A percentile compares a stretch with the other conserved stretches of the same genome.
phyloP scores from a whole-genome alignment of 108 stramenopile genomes.

The Epipyxis sp. region DNA sequence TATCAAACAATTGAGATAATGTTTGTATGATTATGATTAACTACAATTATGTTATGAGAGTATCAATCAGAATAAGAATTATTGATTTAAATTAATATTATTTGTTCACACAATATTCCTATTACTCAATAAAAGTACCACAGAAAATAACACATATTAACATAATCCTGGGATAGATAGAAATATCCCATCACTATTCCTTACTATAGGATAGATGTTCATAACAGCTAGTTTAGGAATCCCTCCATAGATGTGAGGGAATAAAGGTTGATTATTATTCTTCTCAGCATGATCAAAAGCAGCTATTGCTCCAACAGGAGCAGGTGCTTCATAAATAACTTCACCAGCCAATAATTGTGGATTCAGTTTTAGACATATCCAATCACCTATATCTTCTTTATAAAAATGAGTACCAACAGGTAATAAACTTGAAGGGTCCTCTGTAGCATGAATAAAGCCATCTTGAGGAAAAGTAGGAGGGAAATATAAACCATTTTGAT shows the following conservation, averaged over 20 bases:
- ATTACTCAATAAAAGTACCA: no score
- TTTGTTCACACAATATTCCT: no score
- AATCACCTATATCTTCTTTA: background rate
- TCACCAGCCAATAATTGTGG: background rate
- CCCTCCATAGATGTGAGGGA: conserved; percentile 33
- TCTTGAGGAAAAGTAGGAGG: conserved; percentile 20
- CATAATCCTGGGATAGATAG: background rate
- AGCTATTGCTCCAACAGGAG: background rate
- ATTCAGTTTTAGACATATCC: conserved; percentile 21
- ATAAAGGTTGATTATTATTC: conserved; percentile 13
- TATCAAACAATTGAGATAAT: no score
- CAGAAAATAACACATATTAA: no score
- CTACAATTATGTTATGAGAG: no score
- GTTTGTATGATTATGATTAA: no score
- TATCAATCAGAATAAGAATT: no score
- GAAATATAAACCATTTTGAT: background rate
- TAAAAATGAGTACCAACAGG: conserved; percentile 24
- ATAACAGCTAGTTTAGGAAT: conserved; percentile 1
- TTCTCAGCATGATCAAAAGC: background rate
- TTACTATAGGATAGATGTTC: background rate
- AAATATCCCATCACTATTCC: background rate
- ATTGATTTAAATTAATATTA: no score
- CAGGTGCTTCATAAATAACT: conserved; percentile 1
- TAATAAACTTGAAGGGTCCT: background rate
- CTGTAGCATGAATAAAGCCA: conserved; percentile 28